Percentiles rank a stretch among this genome's conserved stretches.
Conservation (phyloP, 129 eudicot genomes). For the Arctium lappa region DNA sequence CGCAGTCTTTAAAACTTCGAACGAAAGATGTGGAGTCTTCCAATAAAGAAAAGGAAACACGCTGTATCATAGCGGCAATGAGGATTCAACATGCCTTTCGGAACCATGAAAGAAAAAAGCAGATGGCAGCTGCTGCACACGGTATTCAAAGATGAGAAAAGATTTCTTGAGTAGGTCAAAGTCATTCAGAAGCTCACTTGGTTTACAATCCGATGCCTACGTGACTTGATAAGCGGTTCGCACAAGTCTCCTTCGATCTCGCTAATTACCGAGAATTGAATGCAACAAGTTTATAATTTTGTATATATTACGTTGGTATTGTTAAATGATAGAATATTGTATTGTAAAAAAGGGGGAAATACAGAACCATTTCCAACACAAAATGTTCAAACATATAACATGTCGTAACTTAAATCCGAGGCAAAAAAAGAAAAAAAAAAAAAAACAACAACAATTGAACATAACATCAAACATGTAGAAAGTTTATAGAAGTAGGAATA, state of each 20-base stretch:
- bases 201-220: too few species aligned
- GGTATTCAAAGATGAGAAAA: conserved; percentile 61
- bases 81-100: conserved; percentile 89
- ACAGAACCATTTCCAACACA: not conserved
- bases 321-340: not conserved
- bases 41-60: conserved; percentile 73
- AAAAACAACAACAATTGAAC: not conserved
- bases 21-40: too few species aligned
- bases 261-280: too few species aligned
- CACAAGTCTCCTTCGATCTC: too few species aligned
- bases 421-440: not conserved
- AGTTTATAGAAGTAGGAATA: too few species aligned
- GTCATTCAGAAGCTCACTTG: too few species aligned
- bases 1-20: conserved; percentile 48
- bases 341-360: not conserved
- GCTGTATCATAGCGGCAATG: conserved; percentile 76
- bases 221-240: too few species aligned
- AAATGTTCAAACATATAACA: not conserved
- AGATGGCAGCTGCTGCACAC: conserved; percentile 57
- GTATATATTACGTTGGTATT: not conserved
- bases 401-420: not conserved
- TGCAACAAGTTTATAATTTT: too few species aligned
- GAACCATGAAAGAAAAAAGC: conserved; percentile 52
- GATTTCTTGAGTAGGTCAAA: conserved; percentile 50
- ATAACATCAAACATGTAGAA: not conserved